Base-by-base conservation (phyloP, 257 asterid genomes). In the Solanum appendiculatum region DNA sequence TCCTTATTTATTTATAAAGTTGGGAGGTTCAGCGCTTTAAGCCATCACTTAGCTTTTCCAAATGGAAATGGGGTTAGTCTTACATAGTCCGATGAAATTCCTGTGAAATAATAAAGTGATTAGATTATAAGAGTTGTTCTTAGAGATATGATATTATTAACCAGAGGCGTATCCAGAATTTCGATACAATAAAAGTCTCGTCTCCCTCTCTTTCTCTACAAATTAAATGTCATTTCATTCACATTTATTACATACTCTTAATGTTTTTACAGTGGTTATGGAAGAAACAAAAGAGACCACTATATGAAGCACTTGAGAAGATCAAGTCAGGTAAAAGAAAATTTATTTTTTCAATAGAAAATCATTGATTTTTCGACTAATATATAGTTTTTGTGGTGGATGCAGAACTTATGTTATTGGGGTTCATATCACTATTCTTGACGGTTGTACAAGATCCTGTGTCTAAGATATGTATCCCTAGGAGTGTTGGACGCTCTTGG, bases 271-370 rank as follows among this genome's bases (percentile, higher is more conserved):
- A 86, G 91, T 89, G 91, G 91, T 44, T 89, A 16, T 86, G 56
- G 42, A 89, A 64, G 68, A 86, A 75, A 29, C 89, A 72, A 44
- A 89, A 89, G 75, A 84, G 75, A 40, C 86, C 91, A 34, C 84
- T 89, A 2, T 78, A 66, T 64, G 89, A 89, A 84, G 89, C 91
- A 64, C 89, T 89, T 5, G 91, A 89, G 83, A 86, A 86, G 89
- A 86, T 86, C 84, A 89, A 89, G 81, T 77, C 89, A 15, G 91
- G 91, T 88, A 75, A 31, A 10, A 73, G 6, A 11, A 21, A 21
- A 23, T 60, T 18, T 20, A 12, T 54, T 10, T 31, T 54, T 37
- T 31, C 27, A 18, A 0, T 82, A 31, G 29, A 27, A 54, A 16
- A 12, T 54, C 11, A 82, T 54, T 82, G 3, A 3, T 33, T 21